Evolutionary conservation across 495 filamentous ascomycete species (phyloP).

Genomic region (Podospora bellae-mahoneyi): DNA sequence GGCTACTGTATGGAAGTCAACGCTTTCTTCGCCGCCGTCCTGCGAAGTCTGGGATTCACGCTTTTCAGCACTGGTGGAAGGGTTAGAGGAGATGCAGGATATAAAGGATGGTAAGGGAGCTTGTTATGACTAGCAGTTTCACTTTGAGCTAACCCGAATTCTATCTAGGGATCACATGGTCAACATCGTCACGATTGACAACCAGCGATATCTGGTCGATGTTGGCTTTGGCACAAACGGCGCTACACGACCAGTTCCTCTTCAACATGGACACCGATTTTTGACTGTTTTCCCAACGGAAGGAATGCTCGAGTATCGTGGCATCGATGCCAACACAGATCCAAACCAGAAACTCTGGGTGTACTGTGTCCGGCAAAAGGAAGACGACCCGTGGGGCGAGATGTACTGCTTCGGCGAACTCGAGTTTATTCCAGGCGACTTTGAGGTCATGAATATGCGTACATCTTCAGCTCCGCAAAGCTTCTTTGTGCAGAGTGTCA

Average conservation of each 20-base stretch:
- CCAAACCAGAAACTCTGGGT: conserved; percentile 41
- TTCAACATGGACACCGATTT: conserved; percentile 23
- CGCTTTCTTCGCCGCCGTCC: conserved; percentile 60
- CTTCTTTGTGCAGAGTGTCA: conserved; percentile 43
- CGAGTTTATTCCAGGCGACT: conserved; percentile 46
- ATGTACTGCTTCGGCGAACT: conserved; percentile 42
- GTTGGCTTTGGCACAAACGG: conserved; percentile 62
- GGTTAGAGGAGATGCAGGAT: conserved; percentile 32
- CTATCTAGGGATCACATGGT: conserved; percentile 61
- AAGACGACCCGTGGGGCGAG: conserved; percentile 32
- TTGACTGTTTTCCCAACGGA: conserved; percentile 6
- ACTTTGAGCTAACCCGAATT: neutral
- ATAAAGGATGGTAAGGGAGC: conserved; percentile 36
- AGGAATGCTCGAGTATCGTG: conserved; percentile 28
- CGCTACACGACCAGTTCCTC: conserved; percentile 32
- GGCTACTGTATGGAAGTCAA: conserved; percentile 80
- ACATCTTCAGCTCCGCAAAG: conserved; percentile 38
- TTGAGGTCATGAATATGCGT: conserved; percentile 60
- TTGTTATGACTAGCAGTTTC: neutral
- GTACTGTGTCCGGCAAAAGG: conserved; percentile 33
- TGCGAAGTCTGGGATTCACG: conserved; percentile 59
- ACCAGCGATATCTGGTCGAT: conserved; percentile 58
- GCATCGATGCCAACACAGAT: conserved; percentile 30
- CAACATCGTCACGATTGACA: conserved; percentile 59
- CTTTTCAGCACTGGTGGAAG: conserved; percentile 47